Evolutionary conservation across 371 early-diverging fungal genomes (phyloP).

Genomic region (Racocetra persica): DNA sequence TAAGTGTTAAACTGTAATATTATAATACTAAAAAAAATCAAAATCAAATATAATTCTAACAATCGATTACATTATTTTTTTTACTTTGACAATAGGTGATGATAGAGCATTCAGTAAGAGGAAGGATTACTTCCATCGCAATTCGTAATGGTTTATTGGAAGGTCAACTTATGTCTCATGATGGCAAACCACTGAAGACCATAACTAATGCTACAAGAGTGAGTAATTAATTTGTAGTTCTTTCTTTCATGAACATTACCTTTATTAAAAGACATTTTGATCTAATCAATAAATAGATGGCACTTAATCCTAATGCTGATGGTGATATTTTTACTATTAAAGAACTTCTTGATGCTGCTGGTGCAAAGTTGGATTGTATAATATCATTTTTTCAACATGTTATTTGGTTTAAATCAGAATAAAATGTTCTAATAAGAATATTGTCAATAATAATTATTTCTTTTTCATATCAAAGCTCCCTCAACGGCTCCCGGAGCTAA

Average conservation of each 20-base stretch:
- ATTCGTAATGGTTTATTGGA: slow-evolving; percentile 54
- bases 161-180: slow-evolving; percentile 31
- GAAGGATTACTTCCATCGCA: slow-evolving; percentile 48
- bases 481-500: slow-evolving; percentile 45
- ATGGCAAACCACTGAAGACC: neutral
- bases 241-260: neutral
- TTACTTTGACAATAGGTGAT: slow-evolving; percentile 44
- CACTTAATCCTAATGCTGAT: slow-evolving; percentile 40
- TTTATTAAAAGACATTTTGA: neutral
- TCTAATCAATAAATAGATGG: neutral
- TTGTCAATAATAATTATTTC: neutral
- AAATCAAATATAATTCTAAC: neutral
- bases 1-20: neutral
- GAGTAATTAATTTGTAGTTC: neutral
- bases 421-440: neutral
- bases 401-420: too few relatives aligned
- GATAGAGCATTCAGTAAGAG: slow-evolving; percentile 63
- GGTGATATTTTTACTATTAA: slow-evolving; percentile 56
- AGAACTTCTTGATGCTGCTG: slow-evolving; percentile 51
- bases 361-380: slow-evolving; percentile 46
- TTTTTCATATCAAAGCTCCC: slow-evolving; percentile 11
- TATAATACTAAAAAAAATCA: neutral
- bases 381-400: neutral
- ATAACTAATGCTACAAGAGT: slow-evolving; percentile 33
- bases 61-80: neutral